Base-by-base conservation (phyloP, 106 monocot genomes). In the Gastrodia elata region DNA sequence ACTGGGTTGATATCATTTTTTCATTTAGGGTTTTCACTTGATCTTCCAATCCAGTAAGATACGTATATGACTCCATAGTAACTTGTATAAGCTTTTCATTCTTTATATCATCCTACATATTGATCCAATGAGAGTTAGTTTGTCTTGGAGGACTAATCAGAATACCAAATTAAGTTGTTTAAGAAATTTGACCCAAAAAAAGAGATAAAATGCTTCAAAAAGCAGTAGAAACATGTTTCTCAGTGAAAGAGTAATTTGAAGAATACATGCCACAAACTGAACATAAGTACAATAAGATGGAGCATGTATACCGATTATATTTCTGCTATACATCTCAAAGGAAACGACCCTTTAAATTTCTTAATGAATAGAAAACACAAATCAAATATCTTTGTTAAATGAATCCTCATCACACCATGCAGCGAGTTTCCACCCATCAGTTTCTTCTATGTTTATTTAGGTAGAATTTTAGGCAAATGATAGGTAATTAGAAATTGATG, bases 11-110 rank as follows among this genome's bases (percentile, higher is more conserved):
- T 15, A 87, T 77, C 39, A 86, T 36, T 33, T 84, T 80, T 77
- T 84, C 84, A 64, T 68, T 79, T 70, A 84, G n/a, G 58, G 22
- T 24, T 55, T 83, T 84, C 56, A 87, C 80, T 76, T 85, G 75
- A 65, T 87, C 77, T 80, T 87, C 87, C 69, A 82, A 80, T 71
- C 82, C 87, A 56, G 34, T 80, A 49, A 87, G 58, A 69, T 76
- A 80, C 20, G 80, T 80, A 73, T 87, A 91, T 49, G 78, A 58
- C 64, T 87, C 91, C 13, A 68, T 72, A 32, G 87, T 75, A 81
- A 91, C 73, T 78, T 91, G 87, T 13, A 91, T 73, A 77, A 83
- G 79, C 24, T 78, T 87, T 52, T 77, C 58, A 65, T 27, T 74
- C 64, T 76, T 78, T 4, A 59, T 27, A 38, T 80, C 68, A 73